Evolutionary conservation across 2,329 filamentous ascomycete species (phyloP), one percentile per base, ranked within the genome.

Genomic region (Fusarium abutilonis): DNA sequence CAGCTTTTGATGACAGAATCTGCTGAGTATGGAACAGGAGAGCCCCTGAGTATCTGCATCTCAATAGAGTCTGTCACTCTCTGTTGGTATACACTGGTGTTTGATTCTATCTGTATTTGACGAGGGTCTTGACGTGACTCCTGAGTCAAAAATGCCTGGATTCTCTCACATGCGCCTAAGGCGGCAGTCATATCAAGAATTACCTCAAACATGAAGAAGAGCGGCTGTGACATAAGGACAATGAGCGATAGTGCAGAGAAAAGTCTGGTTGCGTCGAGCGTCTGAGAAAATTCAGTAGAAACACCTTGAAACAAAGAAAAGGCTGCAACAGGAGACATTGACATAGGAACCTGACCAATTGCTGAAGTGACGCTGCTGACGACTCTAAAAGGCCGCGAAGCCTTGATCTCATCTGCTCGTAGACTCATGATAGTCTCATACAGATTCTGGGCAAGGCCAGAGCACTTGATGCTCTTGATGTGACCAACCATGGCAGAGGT

Each of bases 181-280:
- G 73, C 76, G 9, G 77, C 72, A 23, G 74, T 74, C 19, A 80
- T 43, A 13, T 71, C 61, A 2, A 79, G 75, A 14, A 80, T 70
- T 0, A 68, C 66, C 52, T 76, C 72, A 28, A 81, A 76, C 45
- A 81, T 63, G 35, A 66, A 72, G 35, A 75, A 76, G 14, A 81
- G 70, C 2, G 79, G 78, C 8, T 70, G 64, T 2, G 74, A 60
- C 14, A 80, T 61, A 0, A 81, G 67, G 1, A 75, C 64, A 13
- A 81, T 74, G 13, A 79, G 73, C 1, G 79, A 79, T 2, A 81
- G 51, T 0, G 75, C 75, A 0, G 79, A 78, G 41, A 80, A 82
- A n/a, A 79, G 68, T 23, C 67, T 67, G 0, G 76, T 69, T 6
- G 71, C 66, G 44, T 76, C 70, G 2, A 78, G 56, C 28, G 63